Conservation (phyloP, 495 filamentous ascomycete genomes). For the Aspergillus ostianus region DNA sequence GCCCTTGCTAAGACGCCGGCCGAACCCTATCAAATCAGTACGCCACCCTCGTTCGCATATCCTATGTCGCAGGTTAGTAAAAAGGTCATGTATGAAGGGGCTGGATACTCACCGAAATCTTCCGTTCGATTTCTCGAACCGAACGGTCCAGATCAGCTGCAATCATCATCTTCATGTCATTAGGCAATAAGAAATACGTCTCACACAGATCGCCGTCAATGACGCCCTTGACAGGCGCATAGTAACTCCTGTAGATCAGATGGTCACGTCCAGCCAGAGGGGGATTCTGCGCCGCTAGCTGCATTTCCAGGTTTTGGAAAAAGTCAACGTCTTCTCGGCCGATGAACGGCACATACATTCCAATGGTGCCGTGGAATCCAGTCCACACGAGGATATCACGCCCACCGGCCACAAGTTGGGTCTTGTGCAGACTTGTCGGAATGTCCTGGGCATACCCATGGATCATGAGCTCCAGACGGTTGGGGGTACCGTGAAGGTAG, state of each 20-base stretch:
- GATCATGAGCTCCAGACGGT: constrained; percentile 76
- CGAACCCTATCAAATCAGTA: constrained; percentile 53
- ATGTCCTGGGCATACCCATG: constrained; percentile 93
- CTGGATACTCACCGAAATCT: constrained; percentile 72
- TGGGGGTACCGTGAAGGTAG: constrained; percentile 86
- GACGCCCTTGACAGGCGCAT: constrained; percentile 93
- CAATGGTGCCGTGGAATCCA: constrained; percentile 90
- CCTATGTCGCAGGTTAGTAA: constrained; percentile 46
- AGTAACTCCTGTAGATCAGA: constrained; percentile 91
- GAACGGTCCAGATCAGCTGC: constrained; percentile 88
- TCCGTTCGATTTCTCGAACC: constrained; percentile 88
- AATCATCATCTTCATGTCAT: constrained; percentile 91
- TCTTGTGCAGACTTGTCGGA: constrained; percentile 85
- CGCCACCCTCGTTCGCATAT: constrained; percentile 84
- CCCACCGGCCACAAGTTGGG: constrained; percentile 85
- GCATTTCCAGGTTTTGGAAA: constrained; percentile 88
- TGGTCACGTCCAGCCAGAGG: constrained; percentile 91
- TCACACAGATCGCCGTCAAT: constrained; percentile 99
- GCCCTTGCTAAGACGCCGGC: constrained; percentile 19
- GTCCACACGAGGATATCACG: constrained; percentile 91
- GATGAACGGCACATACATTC: constrained; percentile 85
- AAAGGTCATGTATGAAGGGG: not conserved
- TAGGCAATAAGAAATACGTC: constrained; percentile 75
- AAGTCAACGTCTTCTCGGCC: constrained; percentile 94
- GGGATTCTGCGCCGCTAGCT: constrained; percentile 78